These are phyloP conservation scores for Lactarius sp. DNA, from an alignment of 768 basidiomycete species.

Conservation along the genomic window DNA sequence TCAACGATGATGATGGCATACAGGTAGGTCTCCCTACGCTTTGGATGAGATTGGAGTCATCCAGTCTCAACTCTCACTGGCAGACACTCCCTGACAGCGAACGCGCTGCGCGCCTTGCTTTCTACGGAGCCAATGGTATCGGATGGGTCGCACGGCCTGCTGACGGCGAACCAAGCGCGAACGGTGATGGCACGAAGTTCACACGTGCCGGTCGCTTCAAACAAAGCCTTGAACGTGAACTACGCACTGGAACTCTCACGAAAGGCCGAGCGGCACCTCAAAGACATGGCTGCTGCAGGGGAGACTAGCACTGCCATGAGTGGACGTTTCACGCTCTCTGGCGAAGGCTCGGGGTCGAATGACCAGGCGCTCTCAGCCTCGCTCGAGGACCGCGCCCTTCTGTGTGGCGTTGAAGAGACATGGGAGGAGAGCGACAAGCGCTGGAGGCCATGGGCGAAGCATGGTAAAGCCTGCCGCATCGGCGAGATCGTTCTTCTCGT, in stretches of 20 bases:
- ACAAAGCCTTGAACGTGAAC: constrained; percentile 51
- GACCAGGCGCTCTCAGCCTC: constrained; percentile 33
- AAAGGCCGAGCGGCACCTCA: constrained; percentile 35
- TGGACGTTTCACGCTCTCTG: constrained; percentile 29
- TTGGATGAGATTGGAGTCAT: neutral
- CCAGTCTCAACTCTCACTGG: neutral
- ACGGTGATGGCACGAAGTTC: constrained; percentile 37
- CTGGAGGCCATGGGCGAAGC: constrained; percentile 34
- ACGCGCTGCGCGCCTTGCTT: constrained; percentile 43
- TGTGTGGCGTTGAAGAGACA: constrained; percentile 50
- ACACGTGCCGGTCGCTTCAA: constrained; percentile 46
- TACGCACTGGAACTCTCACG: constrained; percentile 36
- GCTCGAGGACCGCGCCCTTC: constrained; percentile 46
- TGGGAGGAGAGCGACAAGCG: constrained; percentile 34
- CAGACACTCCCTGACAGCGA: constrained; percentile 41
- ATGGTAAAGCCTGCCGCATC: constrained; percentile 41
- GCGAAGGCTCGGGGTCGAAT: constrained; percentile 26
- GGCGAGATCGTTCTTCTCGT: constrained; percentile 45
- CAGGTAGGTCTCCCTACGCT: constrained; percentile 32
- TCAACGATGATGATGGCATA: constrained; percentile 63
- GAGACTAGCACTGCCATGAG: constrained; percentile 13
- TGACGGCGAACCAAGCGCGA: constrained; percentile 37
- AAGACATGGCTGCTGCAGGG: constrained; percentile 23
- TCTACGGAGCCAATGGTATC: constrained; percentile 53
- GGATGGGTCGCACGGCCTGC: constrained; percentile 57